phyloP scores from a whole-genome alignment of 208 protist genomes.

The Crithidia acanthocephali region DNA sequence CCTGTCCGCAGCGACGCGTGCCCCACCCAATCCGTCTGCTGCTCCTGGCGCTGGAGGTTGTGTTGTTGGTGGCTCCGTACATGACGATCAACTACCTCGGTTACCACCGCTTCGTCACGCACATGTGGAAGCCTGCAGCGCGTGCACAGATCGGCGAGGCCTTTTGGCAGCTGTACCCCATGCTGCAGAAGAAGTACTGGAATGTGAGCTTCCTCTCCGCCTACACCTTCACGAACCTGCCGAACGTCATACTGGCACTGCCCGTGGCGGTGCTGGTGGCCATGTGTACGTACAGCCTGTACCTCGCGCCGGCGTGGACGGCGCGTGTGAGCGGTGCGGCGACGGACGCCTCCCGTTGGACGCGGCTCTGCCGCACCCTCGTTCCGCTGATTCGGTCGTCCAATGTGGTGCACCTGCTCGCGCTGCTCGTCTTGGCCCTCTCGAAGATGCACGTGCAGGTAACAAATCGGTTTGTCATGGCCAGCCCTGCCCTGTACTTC shows the following conservation, averaged over 20 bases:
- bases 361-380: not conserved
- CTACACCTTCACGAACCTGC: constrained; percentile 63
- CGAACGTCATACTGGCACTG: constrained; percentile 70
- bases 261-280: constrained; percentile 49
- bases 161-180: constrained; percentile 71
- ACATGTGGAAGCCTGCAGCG: constrained; percentile 30
- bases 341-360: not conserved
- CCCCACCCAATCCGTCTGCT: constrained; percentile 48
- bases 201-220: constrained; percentile 64
- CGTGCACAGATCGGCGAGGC: constrained; percentile 23
- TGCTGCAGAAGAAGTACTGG: constrained; percentile 83
- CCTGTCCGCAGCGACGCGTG: constrained; percentile 28
- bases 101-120: constrained; percentile 50
- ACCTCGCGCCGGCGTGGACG: constrained; percentile 27
- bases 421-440: constrained; percentile 47
- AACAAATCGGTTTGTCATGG: constrained; percentile 75
- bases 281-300: constrained; percentile 31
- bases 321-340: not conserved
- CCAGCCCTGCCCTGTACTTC: constrained; percentile 72
- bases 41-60: constrained; percentile 43
- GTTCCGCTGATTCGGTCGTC: constrained; percentile 47
- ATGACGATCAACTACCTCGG: constrained; percentile 61
- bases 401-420: constrained; percentile 55
- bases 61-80: constrained; percentile 54
- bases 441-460: constrained; percentile 83